Evolutionary conservation across 768 basidiomycete genomes (phyloP), one percentile per base, ranked within the genome.

Genomic region (Podaxis pistillaris): DNA sequence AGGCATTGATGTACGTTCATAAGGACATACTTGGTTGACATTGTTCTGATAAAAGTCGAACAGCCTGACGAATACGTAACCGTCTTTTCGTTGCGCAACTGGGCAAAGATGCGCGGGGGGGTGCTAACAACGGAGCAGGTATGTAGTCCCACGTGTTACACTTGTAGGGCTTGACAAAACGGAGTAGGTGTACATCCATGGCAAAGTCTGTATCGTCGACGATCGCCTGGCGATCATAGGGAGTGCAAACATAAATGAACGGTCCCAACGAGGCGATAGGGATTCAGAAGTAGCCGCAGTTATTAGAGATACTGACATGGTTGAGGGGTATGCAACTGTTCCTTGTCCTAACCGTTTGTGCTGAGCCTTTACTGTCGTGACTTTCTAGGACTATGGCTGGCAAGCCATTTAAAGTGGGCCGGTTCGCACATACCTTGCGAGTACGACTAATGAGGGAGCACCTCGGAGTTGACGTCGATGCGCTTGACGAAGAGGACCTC

Each of bases 171-270:
- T 36, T 49, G 11, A 33, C n/a, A 28, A 17, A 26, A 38, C 28
- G 12, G 30, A 68, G 30, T 64, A 91, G 86, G 87, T 96, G 22
- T 96, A 97, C 74, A 93, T 96, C 64, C 94, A 96, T 71, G 91
- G 83, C 50, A 94, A 94, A 78, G 84, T 88, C 19, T 89, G 89
- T 68, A 88, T 98, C 59, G 95, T 98, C 4, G 97, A 99, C 72
- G 96, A 99, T 72, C 87, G 97, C 57, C 78, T 95, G 62, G 94
- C 86, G 36, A 94, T 97, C 70, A 97, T 97, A 66, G 94, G 94
- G 15, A 95, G 94, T 59, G 96, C 96, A 17, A 98, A 97, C 73
- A 94, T 99, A 78, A 98, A 99, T 71, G 97, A 99, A 72, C 87
- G 97, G 40, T 96, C 94, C 13, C 93, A 93, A 70, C 83, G 94